Evolutionary conservation across 495 filamentous ascomycete genomes (phyloP).

Genomic region (Delitschia confertaspora): DNA sequence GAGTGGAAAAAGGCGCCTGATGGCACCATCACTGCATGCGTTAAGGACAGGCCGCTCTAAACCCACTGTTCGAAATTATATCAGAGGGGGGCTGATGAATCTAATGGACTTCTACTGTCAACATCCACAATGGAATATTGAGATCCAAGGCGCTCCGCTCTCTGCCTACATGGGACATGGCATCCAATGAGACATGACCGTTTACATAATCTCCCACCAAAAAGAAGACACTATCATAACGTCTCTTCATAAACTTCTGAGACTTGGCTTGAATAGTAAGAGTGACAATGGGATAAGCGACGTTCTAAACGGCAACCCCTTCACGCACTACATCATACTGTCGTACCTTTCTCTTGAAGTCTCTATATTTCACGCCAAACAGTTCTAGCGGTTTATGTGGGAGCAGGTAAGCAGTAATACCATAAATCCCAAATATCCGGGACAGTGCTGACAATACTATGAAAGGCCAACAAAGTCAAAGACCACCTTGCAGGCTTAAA

Average conservation of each 20-base stretch:
- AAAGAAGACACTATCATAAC: too few species aligned
- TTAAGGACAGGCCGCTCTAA: too few species aligned
- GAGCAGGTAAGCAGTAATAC: not conserved
- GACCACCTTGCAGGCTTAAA: constrained; percentile 13
- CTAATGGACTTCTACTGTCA: not conserved
- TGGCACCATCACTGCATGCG: too few species aligned
- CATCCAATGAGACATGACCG: too few species aligned
- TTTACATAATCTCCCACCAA: too few species aligned
- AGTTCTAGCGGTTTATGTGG: constrained; percentile 1
- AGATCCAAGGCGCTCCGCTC: too few species aligned
- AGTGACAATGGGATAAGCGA: not conserved
- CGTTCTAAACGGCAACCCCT: not conserved
- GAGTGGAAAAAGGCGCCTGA: not conserved
- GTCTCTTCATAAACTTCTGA: too few species aligned
- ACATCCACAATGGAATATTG: not conserved
- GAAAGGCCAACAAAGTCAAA: constrained; percentile 10
- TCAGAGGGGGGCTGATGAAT: not conserved
- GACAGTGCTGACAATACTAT: not conserved
- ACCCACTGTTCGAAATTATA: not conserved
- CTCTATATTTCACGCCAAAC: constrained; percentile 1
- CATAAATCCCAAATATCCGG: not conserved
- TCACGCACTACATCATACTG: constrained; percentile 1
- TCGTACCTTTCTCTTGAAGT: not conserved
- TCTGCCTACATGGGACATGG: too few species aligned
- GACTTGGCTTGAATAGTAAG: too few species aligned